Conservation (phyloP, 371 early-diverging fungal species). For the Parasitella parasitica region DNA sequence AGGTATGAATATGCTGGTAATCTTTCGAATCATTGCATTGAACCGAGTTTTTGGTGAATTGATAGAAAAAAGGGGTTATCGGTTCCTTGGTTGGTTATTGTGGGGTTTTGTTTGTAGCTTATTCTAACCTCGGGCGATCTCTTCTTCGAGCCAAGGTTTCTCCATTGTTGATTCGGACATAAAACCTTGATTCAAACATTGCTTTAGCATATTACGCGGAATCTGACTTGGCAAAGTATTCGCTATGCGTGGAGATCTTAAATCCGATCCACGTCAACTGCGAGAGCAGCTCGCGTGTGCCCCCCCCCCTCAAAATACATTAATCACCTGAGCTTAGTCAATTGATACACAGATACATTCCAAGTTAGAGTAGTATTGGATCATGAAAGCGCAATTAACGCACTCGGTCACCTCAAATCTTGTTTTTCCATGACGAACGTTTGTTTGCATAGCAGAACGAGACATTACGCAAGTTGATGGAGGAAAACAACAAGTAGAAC, state of each 20-base stretch:
- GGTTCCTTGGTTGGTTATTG: neutral
- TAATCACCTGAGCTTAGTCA: too few species aligned
- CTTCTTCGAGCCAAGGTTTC: neutral
- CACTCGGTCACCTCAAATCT: neutral
- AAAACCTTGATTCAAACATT: neutral
- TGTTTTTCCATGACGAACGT: neutral
- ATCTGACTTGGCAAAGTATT: neutral
- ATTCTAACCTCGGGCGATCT: neutral
- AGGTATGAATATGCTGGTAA: too few species aligned
- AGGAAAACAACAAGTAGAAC: neutral
- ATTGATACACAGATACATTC: neutral
- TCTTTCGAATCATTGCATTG: too few species aligned
- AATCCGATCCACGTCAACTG: too few species aligned
- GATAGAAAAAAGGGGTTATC: neutral
- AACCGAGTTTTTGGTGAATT: too few species aligned
- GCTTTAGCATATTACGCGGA: too few species aligned
- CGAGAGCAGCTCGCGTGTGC: slow-evolving; percentile 5
- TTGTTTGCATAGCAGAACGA: neutral
- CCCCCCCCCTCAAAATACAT: neutral
- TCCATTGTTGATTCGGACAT: neutral
- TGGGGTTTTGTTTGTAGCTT: neutral
- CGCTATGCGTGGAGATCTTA: too few species aligned
- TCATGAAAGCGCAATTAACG: neutral
- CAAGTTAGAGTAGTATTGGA: neutral
- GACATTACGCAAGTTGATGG: neutral